Conservation (phyloP, 2,329 filamentous ascomycete species). For the Fusarium domesticum region DNA sequence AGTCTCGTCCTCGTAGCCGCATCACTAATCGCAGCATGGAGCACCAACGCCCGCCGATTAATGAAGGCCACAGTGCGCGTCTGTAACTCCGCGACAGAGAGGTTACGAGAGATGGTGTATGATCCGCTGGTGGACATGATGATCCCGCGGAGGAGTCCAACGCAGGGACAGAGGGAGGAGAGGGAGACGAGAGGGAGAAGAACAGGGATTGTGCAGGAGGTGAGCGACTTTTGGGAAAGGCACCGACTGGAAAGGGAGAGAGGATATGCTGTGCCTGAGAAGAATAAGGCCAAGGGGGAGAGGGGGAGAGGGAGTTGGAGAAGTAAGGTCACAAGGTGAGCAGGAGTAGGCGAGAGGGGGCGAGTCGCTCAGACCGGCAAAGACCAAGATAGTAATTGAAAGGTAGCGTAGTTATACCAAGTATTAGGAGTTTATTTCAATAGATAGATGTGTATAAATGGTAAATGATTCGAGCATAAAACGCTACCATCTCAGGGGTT, state of each 20-base stretch:
- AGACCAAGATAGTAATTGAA: too few relatives aligned
- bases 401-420: too few relatives aligned
- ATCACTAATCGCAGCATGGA: conserved; percentile 57
- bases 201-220: conserved; percentile 28
- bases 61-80: conserved; percentile 24
- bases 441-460: too few relatives aligned
- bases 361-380: background rate
- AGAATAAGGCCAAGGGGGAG: conserved; percentile 31
- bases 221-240: conserved; percentile 43
- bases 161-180: conserved; percentile 19
- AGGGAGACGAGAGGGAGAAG: conserved; percentile 13
- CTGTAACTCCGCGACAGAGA: conserved; percentile 12
- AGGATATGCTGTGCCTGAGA: conserved; percentile 39
- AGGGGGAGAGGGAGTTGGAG: conserved; percentile 7
- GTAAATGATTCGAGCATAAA: background rate
- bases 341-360: conserved; percentile 4
- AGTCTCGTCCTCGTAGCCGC: conserved; percentile 48
- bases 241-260: conserved; percentile 39
- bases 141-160: conserved; percentile 14
- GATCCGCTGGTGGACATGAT: conserved; percentile 18
- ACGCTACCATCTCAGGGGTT: conserved; percentile 1
- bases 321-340: conserved; percentile 1
- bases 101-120: conserved; percentile 25
- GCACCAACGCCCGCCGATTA: conserved; percentile 40
- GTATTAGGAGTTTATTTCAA: too few relatives aligned